Conservation (phyloP, 2,329 filamentous ascomycete species). For the Colletotrichum falcatum region DNA sequence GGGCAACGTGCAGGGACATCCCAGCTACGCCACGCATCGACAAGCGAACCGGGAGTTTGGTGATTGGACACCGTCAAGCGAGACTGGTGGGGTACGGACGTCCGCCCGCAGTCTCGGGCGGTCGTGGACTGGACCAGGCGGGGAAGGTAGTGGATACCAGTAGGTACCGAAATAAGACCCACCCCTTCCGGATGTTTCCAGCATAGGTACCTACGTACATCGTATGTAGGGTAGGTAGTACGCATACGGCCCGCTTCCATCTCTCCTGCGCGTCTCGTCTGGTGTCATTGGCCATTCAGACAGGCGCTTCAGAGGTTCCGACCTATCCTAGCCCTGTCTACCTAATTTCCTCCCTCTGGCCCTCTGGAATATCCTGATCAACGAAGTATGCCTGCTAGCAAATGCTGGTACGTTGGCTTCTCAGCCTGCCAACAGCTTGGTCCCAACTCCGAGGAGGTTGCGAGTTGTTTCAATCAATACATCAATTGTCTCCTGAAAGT, state of each 20-base stretch:
- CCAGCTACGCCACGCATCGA: slow-evolving; percentile 19
- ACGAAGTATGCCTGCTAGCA: neutral
- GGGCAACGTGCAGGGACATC: slow-evolving; percentile 4
- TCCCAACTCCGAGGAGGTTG: neutral
- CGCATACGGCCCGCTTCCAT: neutral
- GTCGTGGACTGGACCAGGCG: slow-evolving; percentile 9
- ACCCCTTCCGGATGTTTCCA: neutral
- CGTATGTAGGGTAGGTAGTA: no score
- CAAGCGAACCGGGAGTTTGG: slow-evolving; percentile 49
- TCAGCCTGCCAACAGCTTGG: neutral
- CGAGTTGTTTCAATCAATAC: neutral
- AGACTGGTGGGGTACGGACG: slow-evolving; percentile 39
- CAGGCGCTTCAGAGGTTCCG: neutral
- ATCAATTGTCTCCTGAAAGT: neutral
- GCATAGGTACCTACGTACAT: no score
- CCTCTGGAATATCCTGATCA: no score
- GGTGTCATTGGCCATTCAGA: neutral
- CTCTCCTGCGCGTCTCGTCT: neutral
- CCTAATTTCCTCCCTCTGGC: no score
- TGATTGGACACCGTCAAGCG: slow-evolving; percentile 53
- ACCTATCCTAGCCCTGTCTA: neutral
- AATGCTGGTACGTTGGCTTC: neutral
- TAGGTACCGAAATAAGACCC: neutral
- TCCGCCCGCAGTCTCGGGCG: slow-evolving; percentile 23
- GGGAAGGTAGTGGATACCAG: neutral